Conservation (phyloP, 345 rosid species). For the Carallia brachiata region DNA sequence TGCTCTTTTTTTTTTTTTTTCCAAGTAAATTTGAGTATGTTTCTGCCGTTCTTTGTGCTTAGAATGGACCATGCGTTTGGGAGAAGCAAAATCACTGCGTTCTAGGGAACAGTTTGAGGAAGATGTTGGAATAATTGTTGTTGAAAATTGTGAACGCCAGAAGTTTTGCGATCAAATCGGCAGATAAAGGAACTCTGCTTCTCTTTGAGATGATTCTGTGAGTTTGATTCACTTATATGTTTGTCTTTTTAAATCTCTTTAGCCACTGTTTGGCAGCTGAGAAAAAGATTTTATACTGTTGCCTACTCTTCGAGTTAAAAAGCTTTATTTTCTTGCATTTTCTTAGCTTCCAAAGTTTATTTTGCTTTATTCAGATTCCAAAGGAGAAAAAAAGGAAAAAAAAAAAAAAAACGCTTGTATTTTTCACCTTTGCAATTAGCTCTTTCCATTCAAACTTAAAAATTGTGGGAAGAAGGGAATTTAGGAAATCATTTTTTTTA, state of each 20-base stretch:
- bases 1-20: no score
- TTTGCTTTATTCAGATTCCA: no score
- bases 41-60: background rate
- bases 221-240: background rate
- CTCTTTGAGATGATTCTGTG: background rate
- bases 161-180: background rate
- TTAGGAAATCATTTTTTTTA: no score
- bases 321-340: background rate
- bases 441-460: no score
- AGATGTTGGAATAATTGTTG: background rate
- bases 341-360: background rate
- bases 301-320: background rate
- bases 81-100: no score
- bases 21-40: no score
- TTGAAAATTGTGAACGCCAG: background rate
- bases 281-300: background rate
- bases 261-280: slow-evolving; percentile 10
- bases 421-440: no score
- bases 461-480: no score
- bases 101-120: background rate
- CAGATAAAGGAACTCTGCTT: background rate
- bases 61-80: no score
- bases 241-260: background rate
- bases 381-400: no score
- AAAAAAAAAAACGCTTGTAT: no score